Evolutionary conservation across 2,329 filamentous ascomycete species (phyloP).

Genomic region (Ceratocystiopsis minuta): DNA sequence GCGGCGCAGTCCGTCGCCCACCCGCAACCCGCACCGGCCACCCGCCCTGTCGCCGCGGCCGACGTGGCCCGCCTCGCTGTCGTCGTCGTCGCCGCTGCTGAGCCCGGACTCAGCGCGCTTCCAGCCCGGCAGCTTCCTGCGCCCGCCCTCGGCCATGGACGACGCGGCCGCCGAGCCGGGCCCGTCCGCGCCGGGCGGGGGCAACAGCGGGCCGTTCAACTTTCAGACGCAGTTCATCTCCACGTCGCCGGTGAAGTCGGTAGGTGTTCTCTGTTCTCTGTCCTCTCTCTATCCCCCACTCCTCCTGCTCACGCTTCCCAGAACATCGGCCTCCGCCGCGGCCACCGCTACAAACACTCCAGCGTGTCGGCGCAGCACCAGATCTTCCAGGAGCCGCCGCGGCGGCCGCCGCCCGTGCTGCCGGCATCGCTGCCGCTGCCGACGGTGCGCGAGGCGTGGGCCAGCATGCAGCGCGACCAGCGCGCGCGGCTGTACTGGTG

Average conservation of each 20-base stretch:
- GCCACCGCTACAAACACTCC: constrained; percentile 95
- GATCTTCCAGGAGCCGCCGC: constrained; percentile 85
- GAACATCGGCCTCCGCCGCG: constrained; percentile 80
- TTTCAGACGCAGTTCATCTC: constrained; percentile 72
- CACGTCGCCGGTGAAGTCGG: constrained; percentile 59
- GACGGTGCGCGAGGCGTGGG: constrained; percentile 71
- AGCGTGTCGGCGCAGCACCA: constrained; percentile 78
- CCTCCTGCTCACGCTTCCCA: constrained; percentile 18
- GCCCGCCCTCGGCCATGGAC: constrained; percentile 4
- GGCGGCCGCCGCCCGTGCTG: constrained; percentile 67
- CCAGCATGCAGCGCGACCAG: constrained; percentile 80
- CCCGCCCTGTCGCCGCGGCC: not conserved
- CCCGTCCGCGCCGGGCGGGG: not conserved
- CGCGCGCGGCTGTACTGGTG: constrained; percentile 75
- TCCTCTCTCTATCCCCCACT: no score
- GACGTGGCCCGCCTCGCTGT: not conserved
- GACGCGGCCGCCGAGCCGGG: not conserved
- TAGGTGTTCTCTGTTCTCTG: constrained; percentile 22
- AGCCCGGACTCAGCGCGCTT: not conserved
- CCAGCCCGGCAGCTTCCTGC: not conserved
- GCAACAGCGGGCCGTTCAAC: constrained; percentile 52
- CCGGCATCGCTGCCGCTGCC: constrained; percentile 86
- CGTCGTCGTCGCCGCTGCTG: not conserved
- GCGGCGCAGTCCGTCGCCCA: constrained; percentile 7
- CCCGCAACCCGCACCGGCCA: not conserved